Percentiles rank a stretch among this genome's conserved stretches.
Evolutionary conservation across 352 stramenopile species (phyloP).

Genomic region (Globisporangium sylvaticum): DNA sequence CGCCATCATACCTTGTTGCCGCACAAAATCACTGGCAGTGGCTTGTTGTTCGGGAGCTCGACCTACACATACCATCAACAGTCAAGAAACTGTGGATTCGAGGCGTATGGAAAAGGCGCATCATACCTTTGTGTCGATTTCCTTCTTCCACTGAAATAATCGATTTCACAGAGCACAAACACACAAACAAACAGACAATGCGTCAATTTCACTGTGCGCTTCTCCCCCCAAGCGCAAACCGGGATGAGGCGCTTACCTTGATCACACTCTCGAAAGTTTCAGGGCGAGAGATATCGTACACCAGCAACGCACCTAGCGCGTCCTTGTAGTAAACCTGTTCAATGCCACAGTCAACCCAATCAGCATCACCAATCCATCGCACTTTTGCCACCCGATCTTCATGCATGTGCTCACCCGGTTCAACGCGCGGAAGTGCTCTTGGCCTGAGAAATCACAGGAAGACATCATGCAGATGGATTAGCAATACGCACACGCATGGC

Average conservation of each 20-base stretch:
- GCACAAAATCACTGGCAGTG: slow-evolving; percentile 89
- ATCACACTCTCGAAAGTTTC: slow-evolving; percentile 90
- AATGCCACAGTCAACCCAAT: background rate
- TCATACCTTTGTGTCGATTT: slow-evolving; percentile 89
- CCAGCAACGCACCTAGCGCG: slow-evolving; percentile 85
- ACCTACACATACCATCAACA: slow-evolving; percentile 27
- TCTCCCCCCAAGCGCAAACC: background rate
- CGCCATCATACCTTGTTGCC: slow-evolving; percentile 83
- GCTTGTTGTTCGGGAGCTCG: slow-evolving; percentile 87
- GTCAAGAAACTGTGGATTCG: too few species aligned
- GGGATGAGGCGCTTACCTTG: slow-evolving; percentile 35
- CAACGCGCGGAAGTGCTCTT: slow-evolving; percentile 93
- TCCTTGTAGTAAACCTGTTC: slow-evolving; percentile 91
- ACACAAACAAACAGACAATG: background rate
- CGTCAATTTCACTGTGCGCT: background rate
- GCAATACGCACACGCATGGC: background rate
- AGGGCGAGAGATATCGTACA: slow-evolving; percentile 91
- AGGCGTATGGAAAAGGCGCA: too few species aligned
- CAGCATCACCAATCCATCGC: background rate
- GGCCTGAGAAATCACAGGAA: slow-evolving; percentile 36
- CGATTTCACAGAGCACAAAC: background rate
- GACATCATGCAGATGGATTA: background rate
- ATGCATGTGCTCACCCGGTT: slow-evolving; percentile 57
- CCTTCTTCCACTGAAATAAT: slow-evolving; percentile 87
- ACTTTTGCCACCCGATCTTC: background rate